phyloP scores from a whole-genome alignment of 805 yeast species.

The Kluyveromyces siamensis region DNA sequence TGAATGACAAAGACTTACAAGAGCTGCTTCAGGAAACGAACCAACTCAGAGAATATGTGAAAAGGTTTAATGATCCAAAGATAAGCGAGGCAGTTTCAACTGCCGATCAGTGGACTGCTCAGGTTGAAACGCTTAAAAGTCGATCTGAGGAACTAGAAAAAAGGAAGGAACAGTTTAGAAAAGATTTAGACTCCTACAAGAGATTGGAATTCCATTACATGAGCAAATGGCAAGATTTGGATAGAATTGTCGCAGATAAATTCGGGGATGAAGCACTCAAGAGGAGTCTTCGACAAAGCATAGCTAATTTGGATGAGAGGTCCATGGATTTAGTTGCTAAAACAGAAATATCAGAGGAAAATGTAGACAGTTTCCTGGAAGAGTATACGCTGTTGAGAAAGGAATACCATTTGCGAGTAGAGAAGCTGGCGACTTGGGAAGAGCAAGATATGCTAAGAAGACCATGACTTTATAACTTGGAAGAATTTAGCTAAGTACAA shows the following conservation, averaged over 20 bases:
- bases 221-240: slow-evolving; percentile 30
- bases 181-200: slow-evolving; percentile 19
- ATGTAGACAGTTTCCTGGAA: slow-evolving; percentile 31
- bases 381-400: slow-evolving; percentile 35
- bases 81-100: slow-evolving; percentile 3
- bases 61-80: slow-evolving; percentile 14
- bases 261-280: slow-evolving; percentile 31
- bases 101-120: slow-evolving; percentile 5
- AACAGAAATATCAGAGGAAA: neutral
- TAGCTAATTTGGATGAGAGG: slow-evolving; percentile 25
- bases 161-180: slow-evolving; percentile 17
- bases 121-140: slow-evolving; percentile 14
- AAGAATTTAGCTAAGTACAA: neutral
- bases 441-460: slow-evolving; percentile 14
- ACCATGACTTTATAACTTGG: neutral
- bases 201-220: slow-evolving; percentile 24
- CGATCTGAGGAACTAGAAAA: slow-evolving; percentile 19
- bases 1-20: slow-evolving; percentile 17
- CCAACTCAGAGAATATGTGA: slow-evolving; percentile 15
- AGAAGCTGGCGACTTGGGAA: slow-evolving; percentile 38
- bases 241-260: slow-evolving; percentile 31
- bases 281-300: slow-evolving; percentile 20
- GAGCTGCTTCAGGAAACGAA: slow-evolving; percentile 13
- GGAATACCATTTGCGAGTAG: slow-evolving; percentile 36
- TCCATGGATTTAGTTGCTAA: slow-evolving; percentile 4